Percentiles rank a stretch among this genome's conserved stretches.
Conservation (phyloP, 371 early-diverging fungal genomes). For the Mortierella sp. region DNA sequence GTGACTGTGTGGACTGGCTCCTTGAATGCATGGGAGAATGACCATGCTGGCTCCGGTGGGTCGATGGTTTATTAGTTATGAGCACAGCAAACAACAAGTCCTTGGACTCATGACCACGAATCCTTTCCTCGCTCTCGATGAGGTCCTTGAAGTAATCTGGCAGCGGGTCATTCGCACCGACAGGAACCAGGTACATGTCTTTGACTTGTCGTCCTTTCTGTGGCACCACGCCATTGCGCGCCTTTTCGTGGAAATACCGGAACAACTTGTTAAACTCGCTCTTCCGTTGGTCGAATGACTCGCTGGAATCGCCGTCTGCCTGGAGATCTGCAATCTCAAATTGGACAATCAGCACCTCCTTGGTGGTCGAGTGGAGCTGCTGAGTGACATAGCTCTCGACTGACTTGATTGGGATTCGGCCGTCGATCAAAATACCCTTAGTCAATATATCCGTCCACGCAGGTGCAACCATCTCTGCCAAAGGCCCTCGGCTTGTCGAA, state of each 20-base stretch:
- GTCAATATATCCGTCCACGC: slow-evolving; percentile 73
- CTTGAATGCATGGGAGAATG: slow-evolving; percentile 23
- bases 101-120: slow-evolving; percentile 51
- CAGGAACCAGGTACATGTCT: slow-evolving; percentile 80
- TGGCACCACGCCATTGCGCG: slow-evolving; percentile 77
- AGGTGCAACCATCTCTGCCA: slow-evolving; percentile 38
- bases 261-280: slow-evolving; percentile 58
- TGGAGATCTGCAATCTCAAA: slow-evolving; percentile 47
- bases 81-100: slow-evolving; percentile 63
- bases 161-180: slow-evolving; percentile 59
- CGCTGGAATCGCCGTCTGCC: slow-evolving; percentile 8
- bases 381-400: slow-evolving; percentile 68
- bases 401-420: slow-evolving; percentile 67
- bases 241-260: slow-evolving; percentile 67
- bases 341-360: slow-evolving; percentile 70
- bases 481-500: slow-evolving; percentile 6
- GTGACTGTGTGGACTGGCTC: neutral
- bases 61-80: slow-evolving; percentile 56
- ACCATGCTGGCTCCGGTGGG: slow-evolving; percentile 17
- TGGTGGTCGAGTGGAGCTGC: slow-evolving; percentile 61
- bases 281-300: slow-evolving; percentile 30
- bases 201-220: slow-evolving; percentile 72
- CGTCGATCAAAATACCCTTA: slow-evolving; percentile 69
- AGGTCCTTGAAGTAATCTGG: slow-evolving; percentile 60
- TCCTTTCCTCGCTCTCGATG: slow-evolving; percentile 22